Evolutionary conservation across 177 flowering plant species (phyloP), one percentile per base, ranked within the genome.

Genomic region (Telopea speciosissima): DNA sequence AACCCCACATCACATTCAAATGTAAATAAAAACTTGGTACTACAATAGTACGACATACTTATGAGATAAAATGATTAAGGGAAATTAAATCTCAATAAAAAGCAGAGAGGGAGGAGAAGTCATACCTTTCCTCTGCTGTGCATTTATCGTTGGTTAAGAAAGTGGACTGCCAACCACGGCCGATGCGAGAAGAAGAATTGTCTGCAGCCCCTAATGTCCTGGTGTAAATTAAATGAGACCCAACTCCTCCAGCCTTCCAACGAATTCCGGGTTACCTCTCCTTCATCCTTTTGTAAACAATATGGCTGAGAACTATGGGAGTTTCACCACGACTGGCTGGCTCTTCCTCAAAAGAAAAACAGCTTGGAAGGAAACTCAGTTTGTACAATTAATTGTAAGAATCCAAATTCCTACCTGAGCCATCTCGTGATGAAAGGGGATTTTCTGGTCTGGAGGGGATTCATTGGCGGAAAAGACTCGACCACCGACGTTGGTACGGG

Each of bases 341-440:
- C 71, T 86, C 96, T 66, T 84, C 90, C 76, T 95, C 99, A 92
- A 63, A 81, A 95, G 90, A 95, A 92, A 62, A 95, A 89, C 89
- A 95, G 65, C 63, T 90, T 89, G 42, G 92, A 77, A 9, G 99
- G 97, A 49, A 83, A 95, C 79, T 88, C 89, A 1, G 97, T n/a
- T n/a, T n/a, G n/a, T n/a, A n/a, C n/a, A n/a, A n/a, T n/a, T 21
- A 52, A 52, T 52, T 52, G 58, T n/a, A 52, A 52, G 19, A 52
- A 52, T 14, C 19, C 58, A 52, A 52, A 19, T 52, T 52, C 58
- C 14, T 1, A 89, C 98, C 89, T 87, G 91, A 74, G 93, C 92
- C 97, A 90, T 88, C 73, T 94, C 99, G 66, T 92, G 97, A 76
- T 92, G 97, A 67, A 94, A 92, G 8, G 91, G 92, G 58, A 94